Evolutionary conservation across 2,329 filamentous ascomycete species (phyloP).

Genomic region (Xylariaceae sp.): DNA sequence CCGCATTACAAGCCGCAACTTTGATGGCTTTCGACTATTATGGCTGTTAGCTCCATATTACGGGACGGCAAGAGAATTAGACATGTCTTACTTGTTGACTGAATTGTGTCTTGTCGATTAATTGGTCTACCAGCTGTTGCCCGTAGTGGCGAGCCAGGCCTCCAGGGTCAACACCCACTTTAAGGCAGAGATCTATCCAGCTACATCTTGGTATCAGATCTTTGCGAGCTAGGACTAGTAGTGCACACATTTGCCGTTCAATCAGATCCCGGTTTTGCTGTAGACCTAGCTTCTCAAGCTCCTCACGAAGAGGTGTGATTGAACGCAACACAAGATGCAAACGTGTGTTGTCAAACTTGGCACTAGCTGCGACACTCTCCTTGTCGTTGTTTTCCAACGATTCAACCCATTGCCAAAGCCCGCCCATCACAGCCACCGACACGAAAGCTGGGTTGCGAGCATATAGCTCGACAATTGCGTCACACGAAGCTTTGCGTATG

Average conservation of each 20-base stretch:
- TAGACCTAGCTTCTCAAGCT: constrained; percentile 39
- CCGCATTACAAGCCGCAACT: constrained; percentile 72
- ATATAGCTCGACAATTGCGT: constrained; percentile 61
- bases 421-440: constrained; percentile 59
- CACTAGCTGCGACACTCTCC: constrained; percentile 62
- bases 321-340: constrained; percentile 57
- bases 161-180: constrained; percentile 76
- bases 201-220: constrained; percentile 70
- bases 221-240: constrained; percentile 72
- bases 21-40: constrained; percentile 43
- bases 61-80: neutral
- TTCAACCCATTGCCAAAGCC: constrained; percentile 75
- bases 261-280: constrained; percentile 45
- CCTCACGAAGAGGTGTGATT: constrained; percentile 56
- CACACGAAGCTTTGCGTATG: constrained; percentile 58
- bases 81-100: constrained; percentile 30
- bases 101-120: constrained; percentile 51
- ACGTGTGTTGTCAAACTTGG: constrained; percentile 59
- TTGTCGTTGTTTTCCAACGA: constrained; percentile 66
- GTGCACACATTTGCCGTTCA: constrained; percentile 65
- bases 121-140: constrained; percentile 60
- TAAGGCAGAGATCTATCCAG: constrained; percentile 87
- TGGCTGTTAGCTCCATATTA: constrained; percentile 13
- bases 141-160: constrained; percentile 61
- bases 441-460: constrained; percentile 51